Conservation (phyloP, 2,329 filamentous ascomycete species). For the Pyrenochaeta sp. region DNA sequence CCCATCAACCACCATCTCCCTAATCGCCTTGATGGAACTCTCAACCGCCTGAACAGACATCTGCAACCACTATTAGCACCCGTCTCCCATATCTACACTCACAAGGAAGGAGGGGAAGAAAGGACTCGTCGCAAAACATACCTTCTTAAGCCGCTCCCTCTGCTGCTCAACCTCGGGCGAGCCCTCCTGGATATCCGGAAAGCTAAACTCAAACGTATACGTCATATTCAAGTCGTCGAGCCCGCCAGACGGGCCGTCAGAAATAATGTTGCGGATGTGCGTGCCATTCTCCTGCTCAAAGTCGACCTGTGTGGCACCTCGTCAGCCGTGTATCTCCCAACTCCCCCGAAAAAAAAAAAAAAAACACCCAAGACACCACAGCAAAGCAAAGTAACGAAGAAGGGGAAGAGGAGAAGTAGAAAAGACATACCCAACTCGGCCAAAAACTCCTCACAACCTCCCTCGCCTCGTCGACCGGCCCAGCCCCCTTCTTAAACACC, state of each 20-base stretch:
- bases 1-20: constrained; percentile 52
- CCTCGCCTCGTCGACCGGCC: constrained; percentile 36
- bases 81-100: background rate
- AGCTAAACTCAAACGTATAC: constrained; percentile 55
- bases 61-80: constrained; percentile 21
- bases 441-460: constrained; percentile 51
- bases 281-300: constrained; percentile 55
- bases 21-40: constrained; percentile 51
- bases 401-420: background rate
- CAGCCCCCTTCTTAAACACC: constrained; percentile 48
- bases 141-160: constrained; percentile 30
- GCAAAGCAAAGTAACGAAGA: too few species aligned
- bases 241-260: constrained; percentile 44
- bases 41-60: constrained; percentile 54
- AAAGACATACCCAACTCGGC: constrained; percentile 48
- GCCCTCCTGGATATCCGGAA: constrained; percentile 45
- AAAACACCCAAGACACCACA: too few species aligned
- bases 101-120: background rate
- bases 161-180: constrained; percentile 44
- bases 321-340: background rate
- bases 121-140: too few species aligned
- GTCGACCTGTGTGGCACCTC: constrained; percentile 47
- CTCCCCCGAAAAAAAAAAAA: too few species aligned
- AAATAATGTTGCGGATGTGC: constrained; percentile 55
- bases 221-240: constrained; percentile 53